These are phyloP conservation scores for Aspergillus awamori DNA, from an alignment of 2,329 filamentous ascomycete genomes.

Conservation along the genomic window DNA sequence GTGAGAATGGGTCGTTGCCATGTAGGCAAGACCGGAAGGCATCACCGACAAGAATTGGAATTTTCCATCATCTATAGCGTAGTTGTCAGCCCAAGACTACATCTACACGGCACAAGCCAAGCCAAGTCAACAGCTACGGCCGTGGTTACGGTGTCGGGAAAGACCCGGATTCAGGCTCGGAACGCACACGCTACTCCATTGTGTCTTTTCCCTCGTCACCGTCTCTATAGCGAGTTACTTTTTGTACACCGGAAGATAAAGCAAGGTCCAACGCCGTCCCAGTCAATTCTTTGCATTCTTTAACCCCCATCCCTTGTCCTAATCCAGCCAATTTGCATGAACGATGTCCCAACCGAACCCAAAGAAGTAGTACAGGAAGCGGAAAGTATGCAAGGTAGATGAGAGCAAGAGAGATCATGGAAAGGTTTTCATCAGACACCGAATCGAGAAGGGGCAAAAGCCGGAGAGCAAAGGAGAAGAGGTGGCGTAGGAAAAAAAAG, in stretches of 20 bases:
- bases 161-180: neutral
- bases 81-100: neutral
- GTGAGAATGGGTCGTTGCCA: neutral
- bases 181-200: conserved; percentile 1
- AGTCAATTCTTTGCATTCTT: conserved; percentile 28
- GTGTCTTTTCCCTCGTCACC: conserved; percentile 2
- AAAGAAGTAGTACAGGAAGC: conserved; percentile 31
- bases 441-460: conserved; percentile 21
- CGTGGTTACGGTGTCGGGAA: neutral
- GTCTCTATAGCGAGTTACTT: conserved; percentile 3
- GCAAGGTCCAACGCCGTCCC: conserved; percentile 20
- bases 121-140: neutral
- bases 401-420: conserved; percentile 20
- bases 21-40: neutral
- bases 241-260: conserved; percentile 1
- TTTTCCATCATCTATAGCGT: neutral
- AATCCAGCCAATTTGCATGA: conserved; percentile 28
- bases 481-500: conserved; percentile 16
- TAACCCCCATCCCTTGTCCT: conserved; percentile 20
- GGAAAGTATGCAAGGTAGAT: conserved; percentile 27
- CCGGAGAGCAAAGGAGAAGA: conserved; percentile 22
- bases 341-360: conserved; percentile 28
- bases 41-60: too few species aligned
- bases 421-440: conserved; percentile 23
- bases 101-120: neutral